Evolutionary conservation across 495 filamentous ascomycete genomes (phyloP).

Genomic region (Paragyromitra xinjiangensis): DNA sequence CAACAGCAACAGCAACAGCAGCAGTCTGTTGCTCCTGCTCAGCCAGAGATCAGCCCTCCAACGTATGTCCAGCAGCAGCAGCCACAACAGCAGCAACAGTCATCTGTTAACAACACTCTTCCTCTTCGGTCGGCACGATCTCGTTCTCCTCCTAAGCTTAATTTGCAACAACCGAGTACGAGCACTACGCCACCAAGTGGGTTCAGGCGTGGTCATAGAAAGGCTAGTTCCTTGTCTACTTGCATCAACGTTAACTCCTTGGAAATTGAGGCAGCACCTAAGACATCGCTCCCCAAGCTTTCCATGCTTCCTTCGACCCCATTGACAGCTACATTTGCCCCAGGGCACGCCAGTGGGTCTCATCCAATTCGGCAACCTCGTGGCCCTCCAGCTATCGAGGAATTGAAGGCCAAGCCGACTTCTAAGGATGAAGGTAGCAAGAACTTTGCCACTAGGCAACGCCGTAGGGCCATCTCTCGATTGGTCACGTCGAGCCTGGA

Average conservation of each 20-base stretch:
- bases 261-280: constrained; percentile 66
- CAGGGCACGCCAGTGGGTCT: constrained; percentile 91
- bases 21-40: constrained; percentile 49
- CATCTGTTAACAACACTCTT: constrained; percentile 59
- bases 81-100: constrained; percentile 52
- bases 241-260: constrained; percentile 67
- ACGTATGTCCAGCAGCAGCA: constrained; percentile 42
- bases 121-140: constrained; percentile 58
- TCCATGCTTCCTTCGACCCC: constrained; percentile 81
- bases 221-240: constrained; percentile 80
- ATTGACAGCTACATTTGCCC: constrained; percentile 85
- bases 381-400: constrained; percentile 89
- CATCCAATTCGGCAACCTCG: constrained; percentile 94
- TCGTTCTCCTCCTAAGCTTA: constrained; percentile 65
- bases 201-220: constrained; percentile 92
- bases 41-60: constrained; percentile 51
- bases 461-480: constrained; percentile 88
- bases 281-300: constrained; percentile 77
- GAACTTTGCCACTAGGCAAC: constrained; percentile 95
- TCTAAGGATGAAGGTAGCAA: constrained; percentile 96
- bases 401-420: constrained; percentile 88
- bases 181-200: constrained; percentile 60
- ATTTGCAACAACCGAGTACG: constrained; percentile 59
- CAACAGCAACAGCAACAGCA: constrained; percentile 57
- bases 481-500: constrained; percentile 89